phyloP scores from a whole-genome alignment of 176 grass and related monocot genomes.

The Musa acuminata region DNA sequence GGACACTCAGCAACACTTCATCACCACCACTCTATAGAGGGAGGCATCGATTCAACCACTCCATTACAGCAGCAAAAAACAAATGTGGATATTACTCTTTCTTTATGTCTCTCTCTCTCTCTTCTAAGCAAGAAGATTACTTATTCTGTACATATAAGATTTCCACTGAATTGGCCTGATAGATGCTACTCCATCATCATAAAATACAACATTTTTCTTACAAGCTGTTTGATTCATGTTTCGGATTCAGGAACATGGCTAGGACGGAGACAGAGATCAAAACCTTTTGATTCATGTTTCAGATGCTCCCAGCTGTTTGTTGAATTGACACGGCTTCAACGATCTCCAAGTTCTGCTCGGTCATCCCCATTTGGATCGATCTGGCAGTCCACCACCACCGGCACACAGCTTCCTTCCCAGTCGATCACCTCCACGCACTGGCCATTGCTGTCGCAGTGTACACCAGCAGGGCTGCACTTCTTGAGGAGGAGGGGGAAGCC shows the following conservation, averaged over 20 bases:
- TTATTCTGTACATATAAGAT: not conserved
- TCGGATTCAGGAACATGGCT: not conserved
- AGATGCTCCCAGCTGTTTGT: slow-evolving; percentile 15
- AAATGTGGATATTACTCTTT: not conserved
- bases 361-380: slow-evolving; percentile 25
- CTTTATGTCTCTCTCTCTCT: not conserved
- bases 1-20: not conserved
- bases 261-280: not conserved
- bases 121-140: not conserved
- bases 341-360: slow-evolving; percentile 22
- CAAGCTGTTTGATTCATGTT: not conserved
- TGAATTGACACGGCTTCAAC: slow-evolving; percentile 19
- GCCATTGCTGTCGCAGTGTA: slow-evolving; percentile 12
- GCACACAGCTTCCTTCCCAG: slow-evolving; percentile 32
- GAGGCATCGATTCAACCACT: not conserved
- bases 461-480: slow-evolving; percentile 25
- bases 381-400: slow-evolving; percentile 27
- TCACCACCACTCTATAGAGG: not conserved
- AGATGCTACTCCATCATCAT: not conserved
- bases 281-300: not conserved
- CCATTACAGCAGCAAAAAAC: not conserved
- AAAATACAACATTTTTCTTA: not conserved
- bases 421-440: slow-evolving; percentile 9
- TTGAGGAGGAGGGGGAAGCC: slow-evolving; percentile 31
- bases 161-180: not conserved